Evolutionary conservation across 2,329 filamentous ascomycete genomes (phyloP), one percentile per base, ranked within the genome.

Genomic region (Apiospora hydei): DNA sequence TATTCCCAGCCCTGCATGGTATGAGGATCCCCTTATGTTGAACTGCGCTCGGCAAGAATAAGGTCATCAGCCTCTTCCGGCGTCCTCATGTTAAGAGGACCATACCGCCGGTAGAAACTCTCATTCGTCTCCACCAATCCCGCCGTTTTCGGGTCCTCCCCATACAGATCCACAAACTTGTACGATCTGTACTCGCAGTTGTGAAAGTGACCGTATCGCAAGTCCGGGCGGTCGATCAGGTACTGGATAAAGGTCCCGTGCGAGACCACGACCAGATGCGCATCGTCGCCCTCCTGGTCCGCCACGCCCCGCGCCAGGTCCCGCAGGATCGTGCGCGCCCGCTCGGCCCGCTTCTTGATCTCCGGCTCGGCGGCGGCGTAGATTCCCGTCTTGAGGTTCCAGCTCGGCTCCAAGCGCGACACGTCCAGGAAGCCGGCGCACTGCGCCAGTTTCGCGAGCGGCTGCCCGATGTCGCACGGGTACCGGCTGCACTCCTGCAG

Each of bases 201-300:
- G n/a, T 80, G 78, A 91, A 92, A 94, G 11, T 86, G 86, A 3
- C 18, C 7, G 67, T 90, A 71, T 70, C 21, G 89, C 85, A 89
- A 95, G 78, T 97, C 94, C 8, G 30, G 18, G 6, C 57, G 57
- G 74, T 94, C 89, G 0, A 93, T 95, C 74, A 97, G 84, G 77
- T 93, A 96, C 79, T 96, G 93, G 77, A 96, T 79, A 75, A 94
- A 92, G 0, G 91, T 92, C 3, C 94, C 94, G 77, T 97, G 94
- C 5, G 93, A 91, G 4, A 96, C 93, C 3, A 94, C 86, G 0
- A 91, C 89, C 38, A 97, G 88, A 76, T 94, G 88, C 11, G 82
- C 83, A 77, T 92, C 89, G 2, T 69, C 61, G 0, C 75, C 80
- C 0, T 76, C 77, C 43, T 38, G 1, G 34, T 18, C 10, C 30